Evolutionary conservation across 108 stramenopile species (phyloP), one percentile per base, ranked within the genome.

Genomic region (Fragilariopsis cylindrus): DNA sequence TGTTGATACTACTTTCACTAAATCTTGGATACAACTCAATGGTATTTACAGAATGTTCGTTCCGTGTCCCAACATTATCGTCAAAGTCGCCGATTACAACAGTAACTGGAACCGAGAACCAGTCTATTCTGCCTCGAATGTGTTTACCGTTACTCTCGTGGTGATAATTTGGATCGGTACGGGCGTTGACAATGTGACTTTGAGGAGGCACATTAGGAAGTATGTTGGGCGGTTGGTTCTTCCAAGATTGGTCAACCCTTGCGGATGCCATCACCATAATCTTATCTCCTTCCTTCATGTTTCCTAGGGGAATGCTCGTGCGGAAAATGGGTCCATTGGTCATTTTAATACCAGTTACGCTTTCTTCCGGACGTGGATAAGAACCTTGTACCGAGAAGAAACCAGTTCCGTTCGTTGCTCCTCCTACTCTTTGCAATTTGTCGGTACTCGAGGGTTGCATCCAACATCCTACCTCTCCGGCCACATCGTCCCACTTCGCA

Each of bases 171-270:
- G 90, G 74, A 72, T 96, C 90, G 4, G 95, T 96, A 56, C 97
- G 81, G 49, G 92, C 94, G 76, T 98, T 98, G 54, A 95, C 95
- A 21, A 96, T 63, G 76, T 96, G 95, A 50, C 88, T 90, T 78
- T 96, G 89, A 0, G 96, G 91, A 7, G 70, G 79, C n/a, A 83
- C 49, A 15, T 56, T 3, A 4, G 82, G 76, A 11, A 39, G 8
- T 16, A 76, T 47, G 57, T 82, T 79, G 40, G 43, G 21, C 18
- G 76, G 73, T 13, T 41, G 16, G 4, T 66, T 55, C 12, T 78
- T 78, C 91, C 92, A 93, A 50, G 71, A 55, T 79, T 90, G 87
- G 62, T 96, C 92, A 2, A 90, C 87, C 30, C 76, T 77, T 15
- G 90, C 88, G 55, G 79, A 70, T 15, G 85, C 87, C 47, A 87